A percentile compares a stretch with the other conserved stretches of the same genome.
phyloP scores from a whole-genome alignment of 1,139 yeast species.

The Scheffersomyces parashehatae region DNA sequence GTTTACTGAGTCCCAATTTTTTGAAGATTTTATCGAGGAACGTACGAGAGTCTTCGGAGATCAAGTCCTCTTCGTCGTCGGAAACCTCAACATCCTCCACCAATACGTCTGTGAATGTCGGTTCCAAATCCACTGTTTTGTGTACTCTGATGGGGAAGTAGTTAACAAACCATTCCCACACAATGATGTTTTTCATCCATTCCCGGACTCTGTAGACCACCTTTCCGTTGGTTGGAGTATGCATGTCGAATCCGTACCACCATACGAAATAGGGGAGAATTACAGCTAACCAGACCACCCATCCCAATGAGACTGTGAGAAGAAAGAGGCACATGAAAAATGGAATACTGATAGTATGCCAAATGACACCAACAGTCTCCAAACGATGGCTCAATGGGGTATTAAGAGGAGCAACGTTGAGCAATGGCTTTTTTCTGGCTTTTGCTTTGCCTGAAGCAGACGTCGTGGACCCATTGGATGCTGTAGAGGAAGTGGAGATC shows the following conservation, averaged over 20 bases:
- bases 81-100: constrained; percentile 24
- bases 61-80: constrained; percentile 48
- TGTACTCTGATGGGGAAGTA: constrained; percentile 83
- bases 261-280: constrained; percentile 59
- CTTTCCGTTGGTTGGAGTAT: constrained; percentile 74
- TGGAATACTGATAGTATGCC: constrained; percentile 79
- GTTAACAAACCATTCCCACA: constrained; percentile 76
- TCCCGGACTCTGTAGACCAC: constrained; percentile 58
- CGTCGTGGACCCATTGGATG: not conserved
- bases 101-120: constrained; percentile 58
- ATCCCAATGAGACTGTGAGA: constrained; percentile 61
- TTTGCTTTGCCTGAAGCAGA: not conserved
- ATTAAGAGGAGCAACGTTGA: constrained; percentile 51
- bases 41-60: constrained; percentile 40
- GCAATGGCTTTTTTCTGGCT: constrained; percentile 1
- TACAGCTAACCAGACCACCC: constrained; percentile 68
- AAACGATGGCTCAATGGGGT: constrained; percentile 61
- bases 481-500: not conserved
- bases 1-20: constrained; percentile 38
- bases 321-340: constrained; percentile 52
- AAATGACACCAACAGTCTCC: constrained; percentile 70
- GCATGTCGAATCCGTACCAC: constrained; percentile 54
- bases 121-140: constrained; percentile 70
- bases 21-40: constrained; percentile 39
- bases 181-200: constrained; percentile 53